phyloP scores from a whole-genome alignment of 176 grass and related monocot species.

The Thalia dealbata region DNA sequence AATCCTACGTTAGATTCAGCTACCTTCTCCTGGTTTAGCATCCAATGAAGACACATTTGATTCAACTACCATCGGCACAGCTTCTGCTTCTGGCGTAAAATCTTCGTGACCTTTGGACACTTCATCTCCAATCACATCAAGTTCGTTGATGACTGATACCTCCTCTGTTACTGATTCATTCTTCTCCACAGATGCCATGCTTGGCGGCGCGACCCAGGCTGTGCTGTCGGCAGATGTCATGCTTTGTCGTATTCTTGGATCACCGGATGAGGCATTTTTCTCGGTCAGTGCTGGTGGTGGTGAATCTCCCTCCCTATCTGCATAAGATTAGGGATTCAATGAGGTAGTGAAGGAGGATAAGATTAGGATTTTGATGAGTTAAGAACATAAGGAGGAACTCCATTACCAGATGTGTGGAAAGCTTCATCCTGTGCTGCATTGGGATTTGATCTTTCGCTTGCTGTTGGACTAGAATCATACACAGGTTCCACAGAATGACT shows the following conservation, averaged over 20 bases:
- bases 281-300: neutral
- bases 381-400: neutral
- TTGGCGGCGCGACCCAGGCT: neutral
- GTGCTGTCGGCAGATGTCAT: neutral
- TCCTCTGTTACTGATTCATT: slow-evolving; percentile 20
- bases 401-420: slow-evolving; percentile 28
- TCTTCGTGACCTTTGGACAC: slow-evolving; percentile 1
- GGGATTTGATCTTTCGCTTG: slow-evolving; percentile 18
- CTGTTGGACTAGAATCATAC: slow-evolving; percentile 3
- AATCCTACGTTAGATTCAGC: neutral
- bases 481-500: neutral
- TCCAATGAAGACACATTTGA: slow-evolving; percentile 3
- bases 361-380: neutral
- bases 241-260: neutral
- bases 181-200: slow-evolving; percentile 29
- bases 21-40: neutral
- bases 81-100: neutral
- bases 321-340: neutral
- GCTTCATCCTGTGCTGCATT: slow-evolving; percentile 19
- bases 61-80: no score
- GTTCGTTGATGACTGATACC: slow-evolving; percentile 21
- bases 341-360: neutral
- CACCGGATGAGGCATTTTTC: slow-evolving; percentile 9
- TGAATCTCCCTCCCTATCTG: neutral
- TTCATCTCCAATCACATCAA: slow-evolving; percentile 15